Conservation (phyloP, 2,329 filamentous ascomycete genomes). For the Xylariaceae sp. region DNA sequence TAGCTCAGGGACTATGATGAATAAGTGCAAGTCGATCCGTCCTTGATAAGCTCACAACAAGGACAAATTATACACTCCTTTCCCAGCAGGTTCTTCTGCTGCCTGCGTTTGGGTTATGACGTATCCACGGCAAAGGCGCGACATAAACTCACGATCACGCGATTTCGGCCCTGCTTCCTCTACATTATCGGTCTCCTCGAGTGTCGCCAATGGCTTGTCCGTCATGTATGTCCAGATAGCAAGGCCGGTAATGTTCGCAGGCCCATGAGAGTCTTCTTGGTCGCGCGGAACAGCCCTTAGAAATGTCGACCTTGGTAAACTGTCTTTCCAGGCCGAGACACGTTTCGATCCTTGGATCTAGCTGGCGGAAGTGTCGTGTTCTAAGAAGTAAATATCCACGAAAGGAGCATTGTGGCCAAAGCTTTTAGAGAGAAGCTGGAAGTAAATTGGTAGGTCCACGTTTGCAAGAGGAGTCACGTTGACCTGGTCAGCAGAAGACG, state of each 20-base stretch:
- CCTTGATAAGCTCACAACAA: background rate
- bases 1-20: background rate
- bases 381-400: background rate
- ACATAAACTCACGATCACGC: background rate
- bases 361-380: background rate
- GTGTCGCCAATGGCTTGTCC: background rate
- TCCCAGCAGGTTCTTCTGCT: background rate
- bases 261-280: too few relatives aligned
- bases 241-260: background rate
- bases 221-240: background rate
- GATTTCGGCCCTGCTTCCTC: background rate
- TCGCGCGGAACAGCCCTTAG: background rate
- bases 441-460: too few relatives aligned
- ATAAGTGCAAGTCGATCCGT: background rate
- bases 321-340: background rate
- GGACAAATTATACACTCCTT: background rate
- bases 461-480: too few relatives aligned
- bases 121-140: background rate
- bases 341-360: background rate
- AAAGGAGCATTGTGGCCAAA: background rate
- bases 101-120: background rate
- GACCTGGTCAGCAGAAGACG: too few relatives aligned
- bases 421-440: background rate
- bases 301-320: background rate
- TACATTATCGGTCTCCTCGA: background rate